Percentiles rank a stretch among this genome's conserved stretches.
These are phyloP conservation scores for Lentinula aciculospora DNA, from an alignment of 768 basidiomycete species.

Conservation along the genomic window DNA sequence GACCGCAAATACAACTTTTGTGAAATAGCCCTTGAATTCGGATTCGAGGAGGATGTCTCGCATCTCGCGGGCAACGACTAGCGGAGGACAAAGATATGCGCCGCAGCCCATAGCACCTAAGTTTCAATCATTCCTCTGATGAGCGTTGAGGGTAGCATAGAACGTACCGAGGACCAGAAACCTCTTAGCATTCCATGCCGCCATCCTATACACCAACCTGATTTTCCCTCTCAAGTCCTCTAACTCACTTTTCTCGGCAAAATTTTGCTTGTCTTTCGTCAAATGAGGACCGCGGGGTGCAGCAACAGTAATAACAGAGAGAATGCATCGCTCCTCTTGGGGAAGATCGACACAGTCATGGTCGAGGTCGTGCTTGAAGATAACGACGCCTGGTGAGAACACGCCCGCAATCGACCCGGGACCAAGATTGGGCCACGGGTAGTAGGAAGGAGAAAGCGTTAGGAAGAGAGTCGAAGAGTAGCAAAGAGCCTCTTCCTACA, in stretches of 20 bases:
- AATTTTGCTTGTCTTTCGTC: conserved; percentile 18
- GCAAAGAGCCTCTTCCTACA: conserved; percentile 41
- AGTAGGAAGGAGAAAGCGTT: conserved; percentile 33
- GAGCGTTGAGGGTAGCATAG: background rate
- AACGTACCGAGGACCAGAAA: conserved; percentile 33
- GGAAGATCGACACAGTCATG: conserved; percentile 31
- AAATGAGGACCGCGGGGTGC: conserved; percentile 29
- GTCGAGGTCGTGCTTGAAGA: conserved; percentile 42
- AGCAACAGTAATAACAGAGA: conserved; percentile 42
- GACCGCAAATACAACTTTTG: conserved; percentile 34
- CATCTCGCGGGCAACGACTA: conserved; percentile 36
- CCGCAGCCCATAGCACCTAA: conserved; percentile 33
- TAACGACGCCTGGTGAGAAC: conserved; percentile 39
- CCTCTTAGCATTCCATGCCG: conserved; percentile 28
- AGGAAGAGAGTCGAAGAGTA: conserved; percentile 40
- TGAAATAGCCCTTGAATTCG: conserved; percentile 40
- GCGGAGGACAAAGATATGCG: conserved; percentile 34
- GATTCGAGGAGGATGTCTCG: conserved; percentile 30
- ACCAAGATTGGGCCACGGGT: conserved; percentile 44
- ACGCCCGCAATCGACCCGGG: conserved; percentile 32
- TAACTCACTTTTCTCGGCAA: conserved; percentile 20
- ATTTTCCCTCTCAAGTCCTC: conserved; percentile 38
- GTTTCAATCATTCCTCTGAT: too few species aligned
- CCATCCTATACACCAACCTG: conserved; percentile 36
- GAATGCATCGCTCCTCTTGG: conserved; percentile 24